Evolutionary conservation across 495 filamentous ascomycete species (phyloP), one percentile per base, ranked within the genome.

Genomic region (Evernia prunastri): DNA sequence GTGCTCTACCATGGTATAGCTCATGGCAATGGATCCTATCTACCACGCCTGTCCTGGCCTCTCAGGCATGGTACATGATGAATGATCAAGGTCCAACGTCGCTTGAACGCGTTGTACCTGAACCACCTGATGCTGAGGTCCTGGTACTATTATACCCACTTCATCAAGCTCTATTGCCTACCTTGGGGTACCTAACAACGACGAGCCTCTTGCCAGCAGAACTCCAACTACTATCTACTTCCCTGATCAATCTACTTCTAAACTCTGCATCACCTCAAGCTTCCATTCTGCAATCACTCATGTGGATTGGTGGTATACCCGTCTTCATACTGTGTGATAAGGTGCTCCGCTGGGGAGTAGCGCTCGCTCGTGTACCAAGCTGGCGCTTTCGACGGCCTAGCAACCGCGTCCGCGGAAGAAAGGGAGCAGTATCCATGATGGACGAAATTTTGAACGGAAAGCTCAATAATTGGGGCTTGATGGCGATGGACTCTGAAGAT

Each of bases 121-220:
- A 69, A 45, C 64, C 39, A 20, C 43, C 27, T 35, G 63, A 83
- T 56, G 72, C 77, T 35, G 90, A 96, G 73, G 77, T 76, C 31
- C 75, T 92, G 47, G 77, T 82, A 43, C 75, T 91, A 69, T 77
- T 96, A 69, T 94, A 89, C 71, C 90, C 95, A 63, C 78, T 98
- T 61, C 92, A 98, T 72, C 89, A 91, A 73, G 86, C 86, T 51
- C 82, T 97, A 62, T 87, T 89, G 67, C 77, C 79, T 43, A 83
- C 87, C 61, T 72, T 97, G 67, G 83, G 86, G 66, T 86, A 88
- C 71, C 80, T 97, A 67, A 91, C 92, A 31, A 90, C 89, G 10
- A 95, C 91, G 35, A 96, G 91, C 72, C 78, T 97, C 53, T 81
- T 96, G 45, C 81, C 86, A 6, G 87, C 95, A 4, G 94, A 98